These are phyloP conservation scores for Ogataea siamensis DNA, from an alignment of 805 yeast genomes.

Conservation along the genomic window DNA sequence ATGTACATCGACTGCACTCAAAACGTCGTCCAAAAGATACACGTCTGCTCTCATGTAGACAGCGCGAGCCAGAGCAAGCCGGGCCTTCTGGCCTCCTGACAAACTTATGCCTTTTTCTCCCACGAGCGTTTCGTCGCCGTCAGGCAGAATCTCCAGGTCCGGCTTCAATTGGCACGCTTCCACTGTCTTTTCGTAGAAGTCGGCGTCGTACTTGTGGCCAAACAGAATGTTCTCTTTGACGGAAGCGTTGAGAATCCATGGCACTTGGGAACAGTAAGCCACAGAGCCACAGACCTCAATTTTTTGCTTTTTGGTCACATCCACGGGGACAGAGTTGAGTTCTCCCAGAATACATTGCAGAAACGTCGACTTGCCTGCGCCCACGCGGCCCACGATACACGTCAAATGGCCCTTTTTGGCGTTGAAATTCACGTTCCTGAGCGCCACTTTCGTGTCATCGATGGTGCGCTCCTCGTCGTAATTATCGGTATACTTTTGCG, in stretches of 20 bases:
- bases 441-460: constrained; percentile 40
- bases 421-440: constrained; percentile 45
- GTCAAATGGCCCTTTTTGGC: constrained; percentile 54
- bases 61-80: constrained; percentile 91
- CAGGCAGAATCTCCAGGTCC: constrained; percentile 77
- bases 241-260: constrained; percentile 97
- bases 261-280: constrained; percentile 68
- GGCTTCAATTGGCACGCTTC: constrained; percentile 83
- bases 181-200: constrained; percentile 75
- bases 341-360: constrained; percentile 56
- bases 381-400: constrained; percentile 66
- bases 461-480: constrained; percentile 43
- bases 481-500: constrained; percentile 16
- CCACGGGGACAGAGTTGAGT: constrained; percentile 38
- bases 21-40: constrained; percentile 85
- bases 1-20: constrained; percentile 97
- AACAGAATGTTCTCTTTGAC: constrained; percentile 88
- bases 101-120: constrained; percentile 97
- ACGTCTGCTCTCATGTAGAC: constrained; percentile 93
- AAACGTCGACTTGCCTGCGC: constrained; percentile 64
- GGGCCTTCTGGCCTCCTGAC: constrained; percentile 97
- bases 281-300: constrained; percentile 40
- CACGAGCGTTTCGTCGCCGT: constrained; percentile 88
- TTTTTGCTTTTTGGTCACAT: constrained; percentile 26
- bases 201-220: constrained; percentile 81